Evolutionary conservation across 1,139 yeast species (phyloP), one percentile per base, ranked within the genome.

Genomic region (Blastobotrys aristatus): DNA sequence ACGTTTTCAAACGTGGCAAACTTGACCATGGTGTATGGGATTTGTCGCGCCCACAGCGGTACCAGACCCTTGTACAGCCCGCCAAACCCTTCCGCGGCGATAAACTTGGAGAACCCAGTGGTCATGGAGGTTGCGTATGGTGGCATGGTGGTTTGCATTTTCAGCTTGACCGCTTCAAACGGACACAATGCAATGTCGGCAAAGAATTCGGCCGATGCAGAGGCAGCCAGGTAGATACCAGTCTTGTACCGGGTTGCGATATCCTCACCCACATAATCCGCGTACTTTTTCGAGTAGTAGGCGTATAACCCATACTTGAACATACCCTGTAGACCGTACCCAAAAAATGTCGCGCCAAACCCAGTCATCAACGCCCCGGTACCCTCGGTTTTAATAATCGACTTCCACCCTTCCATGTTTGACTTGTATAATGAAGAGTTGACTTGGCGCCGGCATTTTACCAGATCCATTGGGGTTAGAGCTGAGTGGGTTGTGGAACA

Each of bases 231-330:
- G 69, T 74, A 89, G 30, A 90, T 76, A 5, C 80, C 76, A n/a
- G 95, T 85, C 65, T 80, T 81, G 71, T 82, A 82, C 53, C 78
- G 77, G 47, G 71, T 67, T 42, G 89, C 84, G 50, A 58, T 53
- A 52, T 82, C 80, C 36, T 76, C 79, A 26, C 96, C 95, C 40
- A 83, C 79, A 24, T 79, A 56, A 58, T 79, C 82, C 47, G 82
- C 68, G 66, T 88, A 90, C 50, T 77, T 73, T 68, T 84, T 80
- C 70, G 90, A 90, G 76, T 89, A 90, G 59, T 72, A 76, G 69
- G 90, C 97, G 69, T 90, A 90, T 67, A 88, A 82, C 37, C 97
- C 97, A 69, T 90, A 90, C 70, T 90, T 90, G 60, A 96, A 96
- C 50, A 96, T 95, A 61, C 97, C 97, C 71, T 90, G 97, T 60